Base-by-base conservation (phyloP, 306 rosid species). In the Abrus precatorius region DNA sequence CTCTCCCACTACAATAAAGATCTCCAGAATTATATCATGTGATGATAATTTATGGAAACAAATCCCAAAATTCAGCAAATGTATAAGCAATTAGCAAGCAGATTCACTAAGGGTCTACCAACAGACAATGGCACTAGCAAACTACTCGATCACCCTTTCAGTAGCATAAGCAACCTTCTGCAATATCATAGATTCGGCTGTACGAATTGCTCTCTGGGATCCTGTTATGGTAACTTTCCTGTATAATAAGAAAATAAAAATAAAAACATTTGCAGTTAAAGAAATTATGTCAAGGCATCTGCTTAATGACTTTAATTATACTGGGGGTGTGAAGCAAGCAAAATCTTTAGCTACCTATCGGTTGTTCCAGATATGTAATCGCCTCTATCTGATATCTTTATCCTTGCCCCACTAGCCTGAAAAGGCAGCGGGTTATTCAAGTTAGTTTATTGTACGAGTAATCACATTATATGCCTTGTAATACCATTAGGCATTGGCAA, bases 181-280 rank as follows among this genome's bases (percentile, higher is more conserved):
- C 92, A 90, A 34, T 85, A 96, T 93, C 98, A 96, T 93, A 44
- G 91, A 66, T 83, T 96, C 98, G 3, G 99, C 99, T 0, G 92
- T 65, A 30, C 87, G 93, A 27, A 96, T 92, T 14, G 99, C 89
- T 84, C 99, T 90, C 88, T 96, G 99, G 14, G 99, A 87, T 55
- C 99, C 99, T 5, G 95, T 93, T 79, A 96, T 96, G 60, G 99
- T 96, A 59, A 96, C 98, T 88, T 96, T 96, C 94, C 99, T 96
- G 95, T 59, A 83, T 34, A 70, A 75, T 41, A 74, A 40, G 74
- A 69, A 68, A 67, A 48, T 53, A 63, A 36, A 70, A 67, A 67
- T 74, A 54, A 63, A 77, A 66, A 56, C 52, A 4, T 48, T 75
- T 38, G 54, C 34, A 7, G 75, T 47, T 11, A 36, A 65, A 49